phyloP scores from a whole-genome alignment of 176 grass and related monocot species.

The Guadua angustifolia region DNA sequence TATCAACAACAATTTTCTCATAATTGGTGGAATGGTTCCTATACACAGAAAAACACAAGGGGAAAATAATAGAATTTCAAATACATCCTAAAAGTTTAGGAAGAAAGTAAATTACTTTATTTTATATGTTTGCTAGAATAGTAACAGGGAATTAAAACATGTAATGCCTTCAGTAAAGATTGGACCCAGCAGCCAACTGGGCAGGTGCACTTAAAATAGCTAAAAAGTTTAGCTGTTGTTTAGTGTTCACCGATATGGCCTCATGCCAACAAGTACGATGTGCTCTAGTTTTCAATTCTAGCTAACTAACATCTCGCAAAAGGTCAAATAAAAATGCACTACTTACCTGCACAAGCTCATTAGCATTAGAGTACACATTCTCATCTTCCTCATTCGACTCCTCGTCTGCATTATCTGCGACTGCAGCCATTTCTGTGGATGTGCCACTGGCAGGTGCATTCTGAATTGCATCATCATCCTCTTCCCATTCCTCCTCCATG shows the following conservation, averaged over 20 bases:
- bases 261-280: not conserved
- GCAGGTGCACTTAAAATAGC: not conserved
- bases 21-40: not conserved
- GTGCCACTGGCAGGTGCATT: constrained; percentile 34
- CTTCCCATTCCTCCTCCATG: constrained; percentile 95
- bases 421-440: constrained; percentile 18
- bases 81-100: not conserved
- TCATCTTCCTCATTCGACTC: constrained; percentile 56
- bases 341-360: constrained; percentile 62
- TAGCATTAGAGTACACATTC: constrained; percentile 51
- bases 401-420: constrained; percentile 42
- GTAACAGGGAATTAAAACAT: not conserved
- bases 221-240: not conserved
- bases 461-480: constrained; percentile 59
- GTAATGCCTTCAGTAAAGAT: not conserved
- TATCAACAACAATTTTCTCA: not conserved
- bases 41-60: not conserved
- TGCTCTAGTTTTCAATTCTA: constrained; percentile 1
- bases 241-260: not conserved
- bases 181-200: constrained; percentile 2
- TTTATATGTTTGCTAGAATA: not conserved
- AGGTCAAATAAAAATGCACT: not conserved
- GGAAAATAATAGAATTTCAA: not conserved
- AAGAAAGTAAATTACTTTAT: not conserved
- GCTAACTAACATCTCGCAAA: constrained; percentile 27